Percentiles rank a stretch among this genome's conserved stretches.
Evolutionary conservation across 2,329 filamentous ascomycete species (phyloP).

Genomic region (Cryoendolithus antarcticus): DNA sequence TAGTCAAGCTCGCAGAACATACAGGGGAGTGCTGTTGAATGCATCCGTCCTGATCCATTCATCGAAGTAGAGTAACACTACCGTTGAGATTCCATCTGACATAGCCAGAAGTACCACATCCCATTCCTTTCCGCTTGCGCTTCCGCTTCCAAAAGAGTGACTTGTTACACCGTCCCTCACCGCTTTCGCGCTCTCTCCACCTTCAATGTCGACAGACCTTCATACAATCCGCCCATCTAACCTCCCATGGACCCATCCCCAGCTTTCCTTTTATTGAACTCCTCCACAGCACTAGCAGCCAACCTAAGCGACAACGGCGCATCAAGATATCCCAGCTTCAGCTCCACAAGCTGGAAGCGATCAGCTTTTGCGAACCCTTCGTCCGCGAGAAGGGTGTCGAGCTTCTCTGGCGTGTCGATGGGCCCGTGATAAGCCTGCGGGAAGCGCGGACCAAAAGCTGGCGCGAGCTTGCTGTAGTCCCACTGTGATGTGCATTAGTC

Average conservation of each 20-base stretch:
- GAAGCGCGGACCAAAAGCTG: slow-evolving; percentile 5
- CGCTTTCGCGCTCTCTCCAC: no score
- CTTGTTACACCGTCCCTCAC: no score
- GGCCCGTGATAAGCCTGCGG: slow-evolving; percentile 8
- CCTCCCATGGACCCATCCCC: background rate
- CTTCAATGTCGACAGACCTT: no score
- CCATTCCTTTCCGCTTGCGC: no score
- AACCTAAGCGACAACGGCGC: slow-evolving; percentile 9
- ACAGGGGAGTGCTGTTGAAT: no score
- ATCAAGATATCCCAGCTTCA: slow-evolving; percentile 11
- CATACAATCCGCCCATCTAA: no score
- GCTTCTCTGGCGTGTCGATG: slow-evolving; percentile 9
- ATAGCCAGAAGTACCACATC: no score
- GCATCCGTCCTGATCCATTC: no score
- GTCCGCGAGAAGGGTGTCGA: slow-evolving; percentile 5
- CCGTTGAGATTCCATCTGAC: no score
- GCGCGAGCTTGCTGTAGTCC: slow-evolving; percentile 7
- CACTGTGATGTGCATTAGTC: background rate
- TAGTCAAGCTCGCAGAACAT: no score
- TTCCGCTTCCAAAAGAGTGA: no score
- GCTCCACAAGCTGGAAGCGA: slow-evolving; percentile 11
- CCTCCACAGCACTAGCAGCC: slow-evolving; percentile 12
- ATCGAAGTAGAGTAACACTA: no score
- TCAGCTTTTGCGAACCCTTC: slow-evolving; percentile 2
- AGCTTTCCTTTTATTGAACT: slow-evolving; percentile 8